Base-by-base conservation (phyloP, 2,329 filamentous ascomycete species). In the Trichoderma harzianum region DNA sequence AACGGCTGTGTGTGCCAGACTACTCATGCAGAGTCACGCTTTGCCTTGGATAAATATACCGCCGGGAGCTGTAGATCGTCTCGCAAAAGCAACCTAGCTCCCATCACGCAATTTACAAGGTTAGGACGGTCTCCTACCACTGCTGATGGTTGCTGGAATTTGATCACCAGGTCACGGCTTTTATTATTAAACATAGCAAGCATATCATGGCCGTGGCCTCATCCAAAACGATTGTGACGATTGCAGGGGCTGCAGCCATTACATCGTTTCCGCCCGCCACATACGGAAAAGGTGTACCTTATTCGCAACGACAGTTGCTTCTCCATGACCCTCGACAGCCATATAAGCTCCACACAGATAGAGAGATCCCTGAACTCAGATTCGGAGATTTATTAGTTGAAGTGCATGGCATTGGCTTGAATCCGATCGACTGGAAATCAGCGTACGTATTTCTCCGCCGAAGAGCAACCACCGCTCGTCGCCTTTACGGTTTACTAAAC, bases 361-460 rank as follows among this genome's bases (percentile, higher is more conserved):
- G 18, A 26, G 32, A 70, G 47, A 70, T 70, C 16, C 68, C 68
- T 26, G 32, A 32, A 26, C 51, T 70, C 16, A 70, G 28, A 63
- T 70, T 70, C 24, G 68, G 68, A 47, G 68, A 70, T 63, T 21
- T 70, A n/a, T 71, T 71, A 39, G 69, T 71, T 7, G 61, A 71
- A 36, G 62, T 71, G 28, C 28, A 71, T 18, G 69, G 62, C 10
- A 68, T 71, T 10, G 69, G 63, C 47, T 60, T 71, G 60, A 70
- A 70, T 18, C 68, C 60, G 26, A 57, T 63, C 32, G 68, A 70
- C 11, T 64, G 68, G 60, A 58, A 70, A 26, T 43, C 60, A 16
- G 60, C 47, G 68, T 70, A 11, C 6, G 67, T 69, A 60, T 36
- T 53, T 7, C 67, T 21, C 67, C 12, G 36, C 30, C 57, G 26